Evolutionary conservation across 305 asterid genomes (phyloP).

Genomic region (Solanum chacoense): DNA sequence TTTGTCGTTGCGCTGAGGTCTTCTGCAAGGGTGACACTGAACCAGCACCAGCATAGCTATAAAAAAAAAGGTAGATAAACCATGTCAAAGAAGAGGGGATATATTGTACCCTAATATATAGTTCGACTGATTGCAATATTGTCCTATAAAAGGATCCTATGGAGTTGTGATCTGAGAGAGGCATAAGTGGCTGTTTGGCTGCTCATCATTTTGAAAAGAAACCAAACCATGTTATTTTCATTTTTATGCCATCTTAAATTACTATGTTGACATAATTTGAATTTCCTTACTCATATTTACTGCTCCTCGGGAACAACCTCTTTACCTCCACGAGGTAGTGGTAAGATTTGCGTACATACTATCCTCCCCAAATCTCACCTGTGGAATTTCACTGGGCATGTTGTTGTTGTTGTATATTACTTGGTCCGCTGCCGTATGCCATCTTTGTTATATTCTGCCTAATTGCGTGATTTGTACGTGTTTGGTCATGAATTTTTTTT

Average conservation of each 20-base stretch:
- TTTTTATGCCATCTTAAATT: not conserved
- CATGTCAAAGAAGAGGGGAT: not conserved
- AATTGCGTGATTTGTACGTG: not conserved
- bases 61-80: not conserved
- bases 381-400: no score
- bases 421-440: not conserved
- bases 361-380: not conserved
- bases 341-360: not conserved
- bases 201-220: not conserved
- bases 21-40: conserved; percentile 57
- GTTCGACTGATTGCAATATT: not conserved
- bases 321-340: not conserved
- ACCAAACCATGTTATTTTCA: not conserved
- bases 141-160: not conserved
- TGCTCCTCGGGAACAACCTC: not conserved
- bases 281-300: not conserved
- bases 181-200: not conserved
- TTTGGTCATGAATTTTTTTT: not conserved
- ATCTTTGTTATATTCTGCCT: not conserved
- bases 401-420: not conserved
- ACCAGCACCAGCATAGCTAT: conserved; percentile 3
- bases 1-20: conserved; percentile 60
- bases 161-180: not conserved
- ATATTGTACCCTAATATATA: not conserved
- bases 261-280: not conserved